A percentile compares a stretch with the other conserved stretches of the same genome.
Conservation (phyloP, 257 asterid species). For the Echites panduratus region DNA sequence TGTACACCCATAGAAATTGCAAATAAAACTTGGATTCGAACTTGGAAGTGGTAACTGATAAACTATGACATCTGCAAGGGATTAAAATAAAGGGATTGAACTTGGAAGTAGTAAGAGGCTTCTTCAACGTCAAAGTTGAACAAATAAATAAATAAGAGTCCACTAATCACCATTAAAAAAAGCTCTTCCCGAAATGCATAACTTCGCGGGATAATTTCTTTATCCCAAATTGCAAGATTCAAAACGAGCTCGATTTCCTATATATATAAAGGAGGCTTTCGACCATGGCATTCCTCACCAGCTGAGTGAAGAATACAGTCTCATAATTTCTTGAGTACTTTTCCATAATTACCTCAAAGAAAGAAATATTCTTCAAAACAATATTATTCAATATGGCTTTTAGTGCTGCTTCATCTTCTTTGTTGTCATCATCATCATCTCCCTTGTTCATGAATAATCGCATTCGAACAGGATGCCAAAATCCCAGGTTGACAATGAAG, state of each 20-base stretch:
- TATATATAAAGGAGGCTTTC: background rate
- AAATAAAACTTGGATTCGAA: too few species aligned
- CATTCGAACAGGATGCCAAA: background rate
- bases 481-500: background rate
- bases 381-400: background rate
- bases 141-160: too few species aligned
- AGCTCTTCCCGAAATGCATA: too few species aligned
- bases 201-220: too few species aligned
- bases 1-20: too few species aligned
- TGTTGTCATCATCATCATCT: background rate
- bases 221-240: background rate
- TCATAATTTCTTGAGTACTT: background rate
- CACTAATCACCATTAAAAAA: too few species aligned
- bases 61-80: too few species aligned
- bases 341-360: background rate
- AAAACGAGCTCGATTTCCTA: background rate
- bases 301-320: background rate
- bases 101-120: too few species aligned
- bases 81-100: too few species aligned
- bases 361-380: background rate
- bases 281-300: background rate
- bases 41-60: too few species aligned
- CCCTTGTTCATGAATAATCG: constrained; percentile 2
- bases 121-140: too few species aligned
- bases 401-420: background rate